Evolutionary conservation across 2,329 filamentous ascomycete genomes (phyloP).

Genomic region (Neurospora crassa): DNA sequence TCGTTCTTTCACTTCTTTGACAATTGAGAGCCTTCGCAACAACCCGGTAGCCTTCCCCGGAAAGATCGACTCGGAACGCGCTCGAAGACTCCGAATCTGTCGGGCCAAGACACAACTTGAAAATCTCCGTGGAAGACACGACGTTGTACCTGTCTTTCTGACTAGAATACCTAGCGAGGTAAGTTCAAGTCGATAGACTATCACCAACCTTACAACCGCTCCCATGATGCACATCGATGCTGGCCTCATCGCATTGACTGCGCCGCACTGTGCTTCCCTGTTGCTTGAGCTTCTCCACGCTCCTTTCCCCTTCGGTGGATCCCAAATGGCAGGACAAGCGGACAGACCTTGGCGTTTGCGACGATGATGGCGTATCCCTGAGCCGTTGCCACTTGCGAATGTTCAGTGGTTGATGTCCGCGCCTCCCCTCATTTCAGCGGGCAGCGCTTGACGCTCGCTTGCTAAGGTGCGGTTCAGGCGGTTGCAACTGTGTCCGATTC

Average conservation of each 20-base stretch:
- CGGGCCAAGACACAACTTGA: background rate
- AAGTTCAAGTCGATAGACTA: background rate
- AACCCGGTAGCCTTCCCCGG: background rate
- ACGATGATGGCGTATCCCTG: background rate
- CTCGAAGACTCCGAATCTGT: background rate
- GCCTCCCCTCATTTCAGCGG: background rate
- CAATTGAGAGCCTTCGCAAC: background rate
- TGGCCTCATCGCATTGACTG: background rate
- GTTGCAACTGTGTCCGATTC: background rate
- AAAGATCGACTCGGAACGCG: background rate
- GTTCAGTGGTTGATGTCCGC: background rate
- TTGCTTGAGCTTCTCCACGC: background rate
- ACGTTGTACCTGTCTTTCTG: background rate
- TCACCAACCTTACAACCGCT: background rate
- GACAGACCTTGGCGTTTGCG: background rate
- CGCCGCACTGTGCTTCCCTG: background rate
- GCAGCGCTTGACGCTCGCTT: background rate
- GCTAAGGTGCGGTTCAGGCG: background rate
- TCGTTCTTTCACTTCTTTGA: background rate
- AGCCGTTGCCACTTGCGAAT: background rate
- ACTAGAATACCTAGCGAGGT: background rate
- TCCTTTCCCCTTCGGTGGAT: background rate
- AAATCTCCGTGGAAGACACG: background rate
- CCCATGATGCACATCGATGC: background rate
- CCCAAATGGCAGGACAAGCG: background rate